Percentiles rank a stretch among this genome's conserved stretches.
phyloP scores from a whole-genome alignment of 805 yeast species.

The Metschnikowia dekortorum region DNA sequence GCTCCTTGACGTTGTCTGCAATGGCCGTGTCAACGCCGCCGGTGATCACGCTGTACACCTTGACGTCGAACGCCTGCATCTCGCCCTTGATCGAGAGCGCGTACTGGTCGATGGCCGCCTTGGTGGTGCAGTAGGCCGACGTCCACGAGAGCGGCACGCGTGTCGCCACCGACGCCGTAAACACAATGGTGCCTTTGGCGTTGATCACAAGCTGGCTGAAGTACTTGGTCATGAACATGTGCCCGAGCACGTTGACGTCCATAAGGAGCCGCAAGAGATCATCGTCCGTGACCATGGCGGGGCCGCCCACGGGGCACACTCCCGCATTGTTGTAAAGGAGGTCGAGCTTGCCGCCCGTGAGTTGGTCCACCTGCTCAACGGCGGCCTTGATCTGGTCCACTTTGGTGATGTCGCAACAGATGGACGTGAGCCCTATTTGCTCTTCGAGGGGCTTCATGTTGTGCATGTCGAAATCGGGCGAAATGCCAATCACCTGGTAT shows the following conservation, averaged over 20 bases:
- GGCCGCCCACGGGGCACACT: slow-evolving; percentile 21
- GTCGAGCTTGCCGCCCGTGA: slow-evolving; percentile 32
- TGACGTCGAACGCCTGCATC: slow-evolving; percentile 34
- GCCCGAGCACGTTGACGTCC: slow-evolving; percentile 39
- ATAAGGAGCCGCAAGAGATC: slow-evolving; percentile 18
- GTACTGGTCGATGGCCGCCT: slow-evolving; percentile 37
- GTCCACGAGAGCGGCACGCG: slow-evolving; percentile 31
- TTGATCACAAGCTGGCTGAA: slow-evolving; percentile 27
- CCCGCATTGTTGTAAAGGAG: slow-evolving; percentile 43
- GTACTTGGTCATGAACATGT: slow-evolving; percentile 30
- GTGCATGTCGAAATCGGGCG: slow-evolving; percentile 21
- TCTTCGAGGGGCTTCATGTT: slow-evolving; percentile 24
- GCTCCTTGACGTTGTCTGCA: slow-evolving; percentile 14
- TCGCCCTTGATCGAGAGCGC: slow-evolving; percentile 33
- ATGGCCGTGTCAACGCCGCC: slow-evolving; percentile 39
- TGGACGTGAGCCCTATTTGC: slow-evolving; percentile 24
- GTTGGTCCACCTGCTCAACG: slow-evolving; percentile 15
- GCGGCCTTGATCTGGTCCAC: slow-evolving; percentile 15
- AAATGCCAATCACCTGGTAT: slow-evolving; percentile 34
- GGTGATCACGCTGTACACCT: slow-evolving; percentile 34
- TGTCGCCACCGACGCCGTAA: slow-evolving; percentile 34
- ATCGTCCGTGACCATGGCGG: slow-evolving; percentile 32
- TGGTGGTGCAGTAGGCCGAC: slow-evolving; percentile 31
- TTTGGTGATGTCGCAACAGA: slow-evolving; percentile 34
- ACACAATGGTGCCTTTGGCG: slow-evolving; percentile 33